phyloP scores from a whole-genome alignment of 371 early-diverging fungal species.

The Gilbertella persicaria region DNA sequence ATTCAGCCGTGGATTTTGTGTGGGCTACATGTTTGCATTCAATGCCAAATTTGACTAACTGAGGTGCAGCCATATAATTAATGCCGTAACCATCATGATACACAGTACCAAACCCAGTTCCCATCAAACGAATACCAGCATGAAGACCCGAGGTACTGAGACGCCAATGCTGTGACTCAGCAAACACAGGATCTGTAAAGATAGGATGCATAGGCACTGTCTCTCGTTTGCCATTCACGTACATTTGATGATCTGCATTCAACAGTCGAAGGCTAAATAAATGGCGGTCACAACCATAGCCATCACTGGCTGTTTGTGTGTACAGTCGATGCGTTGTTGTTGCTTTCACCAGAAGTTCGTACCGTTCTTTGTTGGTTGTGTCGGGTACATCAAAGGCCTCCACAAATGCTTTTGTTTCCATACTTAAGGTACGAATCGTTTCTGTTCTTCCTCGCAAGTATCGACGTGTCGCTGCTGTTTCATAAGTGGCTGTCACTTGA shows the following conservation, averaged over 20 bases:
- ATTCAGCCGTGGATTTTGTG: slow-evolving; percentile 45
- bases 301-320: slow-evolving; percentile 67
- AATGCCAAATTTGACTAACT: slow-evolving; percentile 75
- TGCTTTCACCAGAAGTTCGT: slow-evolving; percentile 63
- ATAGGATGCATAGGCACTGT: slow-evolving; percentile 54
- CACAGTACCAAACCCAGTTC: slow-evolving; percentile 82
- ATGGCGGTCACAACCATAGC: slow-evolving; percentile 85
- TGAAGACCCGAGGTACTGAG: slow-evolving; percentile 81
- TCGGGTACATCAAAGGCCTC: slow-evolving; percentile 53
- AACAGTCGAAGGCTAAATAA: slow-evolving; percentile 74
- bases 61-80: slow-evolving; percentile 79
- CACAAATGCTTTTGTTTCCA: slow-evolving; percentile 66
- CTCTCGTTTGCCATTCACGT: slow-evolving; percentile 21
- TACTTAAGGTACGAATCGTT: slow-evolving; percentile 74
- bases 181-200: slow-evolving; percentile 75
- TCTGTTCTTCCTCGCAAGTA: slow-evolving; percentile 87
- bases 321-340: slow-evolving; percentile 66
- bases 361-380: slow-evolving; percentile 33
- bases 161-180: slow-evolving; percentile 64
- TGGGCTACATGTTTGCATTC: slow-evolving; percentile 70
- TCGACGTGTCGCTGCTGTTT: slow-evolving; percentile 80
- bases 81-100: slow-evolving; percentile 84
- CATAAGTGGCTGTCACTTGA: slow-evolving; percentile 72
- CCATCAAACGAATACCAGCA: slow-evolving; percentile 69
- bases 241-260: slow-evolving; percentile 32